A percentile compares a stretch with the other conserved stretches of the same genome.
Evolutionary conservation across 768 basidiomycete species (phyloP).

Genomic region (Boletus coccyginus): DNA sequence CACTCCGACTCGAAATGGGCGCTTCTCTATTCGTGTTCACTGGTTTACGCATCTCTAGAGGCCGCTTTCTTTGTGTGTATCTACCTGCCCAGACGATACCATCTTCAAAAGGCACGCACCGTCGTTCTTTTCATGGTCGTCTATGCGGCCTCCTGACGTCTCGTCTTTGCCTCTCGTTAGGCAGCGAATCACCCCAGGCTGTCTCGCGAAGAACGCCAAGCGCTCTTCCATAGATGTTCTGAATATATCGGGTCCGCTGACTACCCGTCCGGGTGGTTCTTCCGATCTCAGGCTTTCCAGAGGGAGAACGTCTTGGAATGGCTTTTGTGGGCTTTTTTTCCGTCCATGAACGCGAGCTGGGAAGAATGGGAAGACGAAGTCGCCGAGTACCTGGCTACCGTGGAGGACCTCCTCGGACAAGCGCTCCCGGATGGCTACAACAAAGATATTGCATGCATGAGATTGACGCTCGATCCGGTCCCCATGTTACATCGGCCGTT

Average conservation of each 20-base stretch:
- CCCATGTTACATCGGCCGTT: slow-evolving; percentile 53
- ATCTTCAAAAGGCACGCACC: slow-evolving; percentile 44
- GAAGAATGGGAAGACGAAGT: slow-evolving; percentile 52
- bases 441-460: slow-evolving; percentile 42
- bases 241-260: slow-evolving; percentile 16
- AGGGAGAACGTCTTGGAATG: slow-evolving; percentile 55
- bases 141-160: background rate
- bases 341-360: slow-evolving; percentile 29
- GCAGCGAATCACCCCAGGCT: slow-evolving; percentile 37
- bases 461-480: slow-evolving; percentile 58
- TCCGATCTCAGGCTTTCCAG: slow-evolving; percentile 32
- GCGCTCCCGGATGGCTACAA: slow-evolving; percentile 43
- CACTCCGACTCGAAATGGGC: background rate
- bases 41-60: slow-evolving; percentile 41
- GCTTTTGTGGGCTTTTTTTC: slow-evolving; percentile 66
- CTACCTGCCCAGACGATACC: slow-evolving; percentile 45
- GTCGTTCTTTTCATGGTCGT: background rate
- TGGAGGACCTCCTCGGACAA: slow-evolving; percentile 42
- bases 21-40: slow-evolving; percentile 15
- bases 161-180: slow-evolving; percentile 18
- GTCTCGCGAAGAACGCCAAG: slow-evolving; percentile 41
- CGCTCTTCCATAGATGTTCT: slow-evolving; percentile 48
- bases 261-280: slow-evolving; percentile 55
- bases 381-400: slow-evolving; percentile 39
- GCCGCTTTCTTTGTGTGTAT: slow-evolving; percentile 47